A percentile compares a stretch with the other conserved stretches of the same genome.
Conservation (phyloP, 495 filamentous ascomycete genomes). For the Sabuloglossum arenarium region DNA sequence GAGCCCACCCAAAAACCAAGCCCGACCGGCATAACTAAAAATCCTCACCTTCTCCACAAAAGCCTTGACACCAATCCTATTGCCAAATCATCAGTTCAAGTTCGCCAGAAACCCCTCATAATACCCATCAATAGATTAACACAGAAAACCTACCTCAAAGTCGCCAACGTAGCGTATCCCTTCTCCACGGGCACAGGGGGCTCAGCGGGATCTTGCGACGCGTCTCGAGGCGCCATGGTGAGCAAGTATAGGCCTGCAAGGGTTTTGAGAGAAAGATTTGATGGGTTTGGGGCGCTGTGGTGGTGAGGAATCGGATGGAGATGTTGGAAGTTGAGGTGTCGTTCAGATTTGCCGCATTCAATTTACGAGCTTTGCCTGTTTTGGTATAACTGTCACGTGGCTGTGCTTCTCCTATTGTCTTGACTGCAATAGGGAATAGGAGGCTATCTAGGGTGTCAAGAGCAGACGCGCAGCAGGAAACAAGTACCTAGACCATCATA, state of each 20-base stretch:
- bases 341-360: too few species aligned
- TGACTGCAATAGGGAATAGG: too few species aligned
- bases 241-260: neutral
- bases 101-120: slow-evolving; percentile 28
- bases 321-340: too few species aligned
- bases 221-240: neutral
- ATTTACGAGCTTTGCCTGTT: too few species aligned
- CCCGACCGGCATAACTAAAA: slow-evolving; percentile 1
- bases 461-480: too few species aligned
- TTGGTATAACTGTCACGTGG: too few species aligned
- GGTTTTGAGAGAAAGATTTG: neutral
- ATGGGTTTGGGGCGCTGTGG: neutral
- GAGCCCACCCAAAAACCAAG: neutral
- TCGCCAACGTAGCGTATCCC: slow-evolving; percentile 59
- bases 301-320: too few species aligned
- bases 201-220: neutral
- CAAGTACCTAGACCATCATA: too few species aligned
- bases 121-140: slow-evolving; percentile 21
- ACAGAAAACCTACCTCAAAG: slow-evolving; percentile 35
- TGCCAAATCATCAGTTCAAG: slow-evolving; percentile 17
- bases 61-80: slow-evolving; percentile 52
- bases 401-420: too few species aligned
- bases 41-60: slow-evolving; percentile 44
- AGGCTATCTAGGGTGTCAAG: too few species aligned
- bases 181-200: slow-evolving; percentile 45